Base-by-base conservation (phyloP, 305 asterid genomes). In the Ajuga reptans region DNA sequence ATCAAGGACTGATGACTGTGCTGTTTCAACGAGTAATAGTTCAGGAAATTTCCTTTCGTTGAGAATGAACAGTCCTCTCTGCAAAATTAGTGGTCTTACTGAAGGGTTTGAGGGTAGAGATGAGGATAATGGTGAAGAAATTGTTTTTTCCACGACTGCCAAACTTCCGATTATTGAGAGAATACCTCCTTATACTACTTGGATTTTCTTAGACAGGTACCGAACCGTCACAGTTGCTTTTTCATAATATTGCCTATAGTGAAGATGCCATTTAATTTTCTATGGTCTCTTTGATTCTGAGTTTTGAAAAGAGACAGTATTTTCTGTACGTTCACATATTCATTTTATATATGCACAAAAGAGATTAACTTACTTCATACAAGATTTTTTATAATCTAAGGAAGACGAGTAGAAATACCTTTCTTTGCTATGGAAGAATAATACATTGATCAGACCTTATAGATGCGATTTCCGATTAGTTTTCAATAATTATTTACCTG, bases 151-250 rank as follows among this genome's bases (percentile, higher is more conserved):
- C 53, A 69, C 81, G 16, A 84, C 91, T 66, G 86, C 84, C 72
- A 93, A 79, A 77, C 86, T 93, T 73, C 97, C 99, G 12, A 43
- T 9, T 36, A 6, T 84, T 37, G 89, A 93, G 77, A 91, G 79
- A 80, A 82, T 91, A 58, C 96, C 91, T 67, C 83, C 91, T 42
- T 93, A 91, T 72, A 93, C 97, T 60, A 93, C 97, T 52, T 93
- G 99, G 99, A 89, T 86, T 51, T 93, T 87, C 75, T 78, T 93
- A 71, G 85, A 89, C 76, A 91, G 82, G 99, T 91, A 84, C 57
- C 60, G 14, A 58, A 71, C 36, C 57, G 39, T 82, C 56, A 17
- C 27, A 61, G 15, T 41, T 57, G 31, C 14, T 15, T 16, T 21
- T 51, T 46, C 14, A 4, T 7, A 58, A 42, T 70, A 17, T 69